Percentiles rank a stretch among this genome's conserved stretches.
phyloP scores from a whole-genome alignment of 768 basidiomycete species.

The Russula ochroleuca region DNA sequence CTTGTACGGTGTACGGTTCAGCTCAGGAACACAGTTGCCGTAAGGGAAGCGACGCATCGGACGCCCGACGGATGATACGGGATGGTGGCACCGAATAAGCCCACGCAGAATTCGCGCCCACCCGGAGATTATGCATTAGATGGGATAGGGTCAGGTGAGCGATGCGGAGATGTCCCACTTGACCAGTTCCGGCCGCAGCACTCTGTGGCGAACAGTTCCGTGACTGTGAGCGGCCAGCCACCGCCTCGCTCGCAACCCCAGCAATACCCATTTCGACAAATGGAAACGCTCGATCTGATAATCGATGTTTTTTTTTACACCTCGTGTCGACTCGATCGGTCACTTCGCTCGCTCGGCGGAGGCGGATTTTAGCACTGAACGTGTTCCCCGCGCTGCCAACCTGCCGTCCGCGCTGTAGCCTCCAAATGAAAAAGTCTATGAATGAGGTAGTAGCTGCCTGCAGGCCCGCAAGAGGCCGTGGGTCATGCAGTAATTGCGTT shows the following conservation, averaged over 20 bases:
- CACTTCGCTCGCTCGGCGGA: constrained; percentile 20
- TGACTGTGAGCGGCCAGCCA: constrained; percentile 7
- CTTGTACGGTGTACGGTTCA: not conserved
- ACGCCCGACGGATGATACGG: constrained; percentile 25
- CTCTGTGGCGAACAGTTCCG: constrained; percentile 9
- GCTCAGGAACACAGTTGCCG: constrained; percentile 21
- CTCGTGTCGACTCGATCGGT: constrained; percentile 22
- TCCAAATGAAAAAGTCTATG: constrained; percentile 19
- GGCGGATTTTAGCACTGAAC: constrained; percentile 25
- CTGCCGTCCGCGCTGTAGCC: constrained; percentile 20
- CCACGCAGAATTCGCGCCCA: constrained; percentile 21
- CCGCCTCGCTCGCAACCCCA: constrained; percentile 9
- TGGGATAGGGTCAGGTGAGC: constrained; percentile 20
- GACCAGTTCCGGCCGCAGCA: constrained; percentile 21
- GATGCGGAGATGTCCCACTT: constrained; percentile 24
- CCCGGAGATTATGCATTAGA: constrained; percentile 18
- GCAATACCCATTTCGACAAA: constrained; percentile 1
- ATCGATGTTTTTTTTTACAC: constrained; percentile 16
- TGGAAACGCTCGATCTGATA: constrained; percentile 21
- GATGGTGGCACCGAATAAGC: constrained; percentile 23
- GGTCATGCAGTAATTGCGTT: constrained; percentile 23
- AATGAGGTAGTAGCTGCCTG: constrained; percentile 21
- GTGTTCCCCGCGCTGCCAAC: constrained; percentile 26
- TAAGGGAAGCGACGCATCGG: constrained; percentile 17
- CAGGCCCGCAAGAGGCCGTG: constrained; percentile 27